phyloP scores from a whole-genome alignment of 106 monocot genomes.

The Dactylorhiza incarnata region DNA sequence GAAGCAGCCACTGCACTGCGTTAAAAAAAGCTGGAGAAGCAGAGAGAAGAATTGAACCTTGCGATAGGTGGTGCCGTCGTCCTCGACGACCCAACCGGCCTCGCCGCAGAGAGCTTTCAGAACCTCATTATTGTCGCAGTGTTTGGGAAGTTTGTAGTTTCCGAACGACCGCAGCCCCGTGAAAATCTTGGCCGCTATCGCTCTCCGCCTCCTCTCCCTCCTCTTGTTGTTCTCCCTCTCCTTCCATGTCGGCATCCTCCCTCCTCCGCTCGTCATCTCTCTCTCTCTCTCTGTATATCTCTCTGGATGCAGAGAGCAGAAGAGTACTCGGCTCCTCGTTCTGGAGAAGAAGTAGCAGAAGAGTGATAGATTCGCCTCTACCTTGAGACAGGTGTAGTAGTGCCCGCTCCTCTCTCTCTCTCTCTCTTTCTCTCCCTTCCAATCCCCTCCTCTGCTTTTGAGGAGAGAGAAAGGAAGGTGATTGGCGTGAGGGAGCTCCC shows the following conservation, averaged over 20 bases:
- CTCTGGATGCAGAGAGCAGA: neutral
- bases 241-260: constrained; percentile 73
- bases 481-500: constrained; percentile 8
- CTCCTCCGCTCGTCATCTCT: constrained; percentile 35
- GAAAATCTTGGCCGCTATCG: constrained; percentile 72
- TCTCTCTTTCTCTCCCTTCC: neutral
- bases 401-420: too few species aligned
- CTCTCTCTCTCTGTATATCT: neutral
- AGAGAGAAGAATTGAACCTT: constrained; percentile 19
- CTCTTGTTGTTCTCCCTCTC: constrained; percentile 87
- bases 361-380: neutral
- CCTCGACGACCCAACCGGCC: constrained; percentile 69
- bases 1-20: neutral
- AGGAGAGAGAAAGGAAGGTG: neutral
- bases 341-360: neutral
- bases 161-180: constrained; percentile 46
- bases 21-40: neutral
- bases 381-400: too few species aligned
- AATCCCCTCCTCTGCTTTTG: neutral
- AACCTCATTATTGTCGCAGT: constrained; percentile 85
- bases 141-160: constrained; percentile 66
- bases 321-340: neutral
- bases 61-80: constrained; percentile 71
- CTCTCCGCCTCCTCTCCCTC: constrained; percentile 60
- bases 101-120: constrained; percentile 65